Conservation (phyloP, 805 yeast species). For the Maudiozyma serrabonitensis region DNA sequence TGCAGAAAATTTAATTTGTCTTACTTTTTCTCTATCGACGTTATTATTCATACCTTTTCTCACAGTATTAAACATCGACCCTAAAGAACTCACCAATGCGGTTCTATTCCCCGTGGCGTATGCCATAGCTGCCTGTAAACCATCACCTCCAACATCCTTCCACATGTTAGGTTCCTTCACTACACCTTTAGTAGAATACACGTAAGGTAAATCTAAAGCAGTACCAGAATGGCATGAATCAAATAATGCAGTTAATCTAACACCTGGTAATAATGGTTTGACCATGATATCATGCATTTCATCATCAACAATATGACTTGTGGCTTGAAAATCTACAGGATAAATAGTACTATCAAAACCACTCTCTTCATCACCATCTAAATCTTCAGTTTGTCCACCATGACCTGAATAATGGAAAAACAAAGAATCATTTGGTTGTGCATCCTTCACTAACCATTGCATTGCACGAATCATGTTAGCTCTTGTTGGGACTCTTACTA, state of each 20-base stretch:
- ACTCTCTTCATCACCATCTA: slow-evolving; percentile 66
- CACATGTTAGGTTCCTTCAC: slow-evolving; percentile 71
- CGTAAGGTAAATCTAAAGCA: slow-evolving; percentile 68
- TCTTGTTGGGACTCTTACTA: slow-evolving; percentile 48
- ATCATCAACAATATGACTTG: slow-evolving; percentile 68
- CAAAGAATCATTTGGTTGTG: slow-evolving; percentile 66
- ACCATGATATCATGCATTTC: slow-evolving; percentile 65
- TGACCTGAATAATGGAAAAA: slow-evolving; percentile 84
- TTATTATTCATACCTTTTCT: slow-evolving; percentile 32
- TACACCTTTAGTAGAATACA: slow-evolving; percentile 75
- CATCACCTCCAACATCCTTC: slow-evolving; percentile 64
- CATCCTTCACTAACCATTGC: slow-evolving; percentile 71
- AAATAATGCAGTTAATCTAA: slow-evolving; percentile 67
- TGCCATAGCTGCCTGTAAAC: slow-evolving; percentile 47
- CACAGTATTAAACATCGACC: slow-evolving; percentile 36
- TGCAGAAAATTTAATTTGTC: slow-evolving; percentile 52
- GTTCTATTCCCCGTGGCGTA: slow-evolving; percentile 50
- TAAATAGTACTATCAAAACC: slow-evolving; percentile 66
- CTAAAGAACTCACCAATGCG: slow-evolving; percentile 35
- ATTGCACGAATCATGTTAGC: slow-evolving; percentile 67
- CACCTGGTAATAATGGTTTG: slow-evolving; percentile 58
- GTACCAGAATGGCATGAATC: slow-evolving; percentile 87
- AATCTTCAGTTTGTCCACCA: slow-evolving; percentile 66
- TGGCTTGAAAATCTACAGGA: slow-evolving; percentile 59
- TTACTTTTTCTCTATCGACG: slow-evolving; percentile 35